Conservation (phyloP, 768 basidiomycete species). For the Phylloporus sp. region DNA sequence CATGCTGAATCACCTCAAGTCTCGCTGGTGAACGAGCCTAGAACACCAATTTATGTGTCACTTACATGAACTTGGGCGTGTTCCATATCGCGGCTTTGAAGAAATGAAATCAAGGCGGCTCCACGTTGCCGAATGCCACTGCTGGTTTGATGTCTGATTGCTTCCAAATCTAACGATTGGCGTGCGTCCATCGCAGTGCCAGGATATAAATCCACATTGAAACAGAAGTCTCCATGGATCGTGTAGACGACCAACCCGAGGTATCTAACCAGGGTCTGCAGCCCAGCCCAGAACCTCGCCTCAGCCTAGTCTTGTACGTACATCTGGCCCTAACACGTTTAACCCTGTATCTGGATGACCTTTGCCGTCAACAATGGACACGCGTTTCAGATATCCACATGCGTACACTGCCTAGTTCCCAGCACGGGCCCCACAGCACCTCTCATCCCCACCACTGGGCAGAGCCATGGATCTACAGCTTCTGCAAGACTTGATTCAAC, state of each 20-base stretch:
- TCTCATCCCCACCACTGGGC: not conserved
- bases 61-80: slow-evolving; percentile 2
- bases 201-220: not conserved
- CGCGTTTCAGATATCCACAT: slow-evolving; percentile 2
- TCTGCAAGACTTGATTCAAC: slow-evolving; percentile 6
- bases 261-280: slow-evolving; percentile 4
- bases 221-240: too few relatives aligned
- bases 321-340: not conserved
- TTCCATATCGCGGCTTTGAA: not conserved
- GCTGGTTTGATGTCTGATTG: not conserved
- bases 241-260: not conserved
- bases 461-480: slow-evolving; percentile 14
- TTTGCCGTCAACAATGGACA: not conserved
- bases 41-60: slow-evolving; percentile 12
- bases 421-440: not conserved
- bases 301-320: slow-evolving; percentile 13
- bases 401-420: not conserved
- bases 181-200: not conserved
- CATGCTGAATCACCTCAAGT: not conserved
- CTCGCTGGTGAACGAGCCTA: not conserved
- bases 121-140: not conserved
- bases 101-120: not conserved
- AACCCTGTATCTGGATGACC: not conserved
- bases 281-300: slow-evolving; percentile 7
- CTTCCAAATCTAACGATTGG: slow-evolving; percentile 3